phyloP scores from a whole-genome alignment of 1,284 basidiomycete species.

The Wallemia hederae region DNA sequence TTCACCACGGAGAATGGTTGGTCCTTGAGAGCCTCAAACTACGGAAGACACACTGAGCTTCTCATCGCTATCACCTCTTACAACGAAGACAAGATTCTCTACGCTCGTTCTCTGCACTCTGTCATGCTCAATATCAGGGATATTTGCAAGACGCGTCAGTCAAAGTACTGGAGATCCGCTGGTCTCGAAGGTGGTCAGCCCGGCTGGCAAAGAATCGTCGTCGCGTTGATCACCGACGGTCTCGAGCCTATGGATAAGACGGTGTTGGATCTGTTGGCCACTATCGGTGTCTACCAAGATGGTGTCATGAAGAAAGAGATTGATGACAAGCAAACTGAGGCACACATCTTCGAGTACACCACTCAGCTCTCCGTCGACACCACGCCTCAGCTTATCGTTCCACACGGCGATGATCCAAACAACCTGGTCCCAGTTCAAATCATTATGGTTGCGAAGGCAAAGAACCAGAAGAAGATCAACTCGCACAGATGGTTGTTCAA shows the following conservation, averaged over 20 bases:
- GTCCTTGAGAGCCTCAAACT: slow-evolving; percentile 52
- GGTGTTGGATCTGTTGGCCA: slow-evolving; percentile 59
- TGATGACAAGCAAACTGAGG: slow-evolving; percentile 65
- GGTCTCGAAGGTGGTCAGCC: slow-evolving; percentile 59
- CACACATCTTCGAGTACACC: slow-evolving; percentile 55
- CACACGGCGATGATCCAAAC: slow-evolving; percentile 56
- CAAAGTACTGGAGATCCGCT: slow-evolving; percentile 58
- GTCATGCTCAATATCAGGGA: slow-evolving; percentile 96
- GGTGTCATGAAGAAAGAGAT: slow-evolving; percentile 78
- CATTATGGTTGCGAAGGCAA: slow-evolving; percentile 56
- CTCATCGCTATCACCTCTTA: slow-evolving; percentile 81
- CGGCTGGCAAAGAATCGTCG: slow-evolving; percentile 75
- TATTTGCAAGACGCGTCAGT: slow-evolving; percentile 81
- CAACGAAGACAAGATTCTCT: slow-evolving; percentile 87
- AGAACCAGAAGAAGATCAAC: slow-evolving; percentile 44
- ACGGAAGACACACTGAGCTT: slow-evolving; percentile 69
- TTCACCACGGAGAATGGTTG: slow-evolving; percentile 49
- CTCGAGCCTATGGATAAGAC: slow-evolving; percentile 88
- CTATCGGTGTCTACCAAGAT: slow-evolving; percentile 38
- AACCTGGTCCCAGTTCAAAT: slow-evolving; percentile 84
- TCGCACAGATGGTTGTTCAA: slow-evolving; percentile 71
- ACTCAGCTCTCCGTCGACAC: slow-evolving; percentile 39
- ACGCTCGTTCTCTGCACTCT: slow-evolving; percentile 69
- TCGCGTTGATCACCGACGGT: slow-evolving; percentile 59
- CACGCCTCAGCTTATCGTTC: slow-evolving; percentile 62